phyloP scores from a whole-genome alignment of 179 eudicot genomes.

The Patellifolia procumbens region DNA sequence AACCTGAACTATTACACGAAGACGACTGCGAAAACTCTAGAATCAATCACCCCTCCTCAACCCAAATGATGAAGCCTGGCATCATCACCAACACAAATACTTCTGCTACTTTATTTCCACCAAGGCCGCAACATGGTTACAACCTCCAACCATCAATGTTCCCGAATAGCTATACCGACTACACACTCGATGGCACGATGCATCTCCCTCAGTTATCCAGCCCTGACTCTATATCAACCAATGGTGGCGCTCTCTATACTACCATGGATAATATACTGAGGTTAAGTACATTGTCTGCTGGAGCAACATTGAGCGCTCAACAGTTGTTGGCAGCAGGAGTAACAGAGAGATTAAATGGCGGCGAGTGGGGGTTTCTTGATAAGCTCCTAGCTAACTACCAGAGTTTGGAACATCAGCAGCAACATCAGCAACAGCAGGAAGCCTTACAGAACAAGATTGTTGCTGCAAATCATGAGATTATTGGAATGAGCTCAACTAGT shows the following conservation, averaged over 20 bases:
- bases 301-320: conserved; percentile 13
- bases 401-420: conserved; percentile 21
- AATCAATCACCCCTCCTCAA: not conserved
- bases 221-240: conserved; percentile 16
- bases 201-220: conserved; percentile 39
- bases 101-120: not conserved
- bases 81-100: not conserved
- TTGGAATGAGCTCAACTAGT: conserved; percentile 24
- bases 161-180: conserved; percentile 6
- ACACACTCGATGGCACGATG: conserved; percentile 32
- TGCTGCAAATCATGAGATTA: conserved; percentile 16
- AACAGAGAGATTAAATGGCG: not conserved
- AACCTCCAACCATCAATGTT: conserved; percentile 25
- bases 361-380: conserved; percentile 36
- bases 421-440: conserved; percentile 9
- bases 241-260: conserved; percentile 3
- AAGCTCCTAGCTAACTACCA: conserved; percentile 36
- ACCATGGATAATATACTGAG: conserved; percentile 30
- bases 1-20: conserved; percentile 25
- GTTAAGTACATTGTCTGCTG: conserved; percentile 17
- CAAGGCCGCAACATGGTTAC: conserved; percentile 18
- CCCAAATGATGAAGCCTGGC: conserved; percentile 16
- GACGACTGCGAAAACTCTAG: conserved; percentile 21
- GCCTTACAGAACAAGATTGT: conserved; percentile 16
- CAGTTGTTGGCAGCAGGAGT: not conserved